Base-by-base conservation (phyloP, 2,329 filamentous ascomycete genomes). In the Fulvia fulva region DNA sequence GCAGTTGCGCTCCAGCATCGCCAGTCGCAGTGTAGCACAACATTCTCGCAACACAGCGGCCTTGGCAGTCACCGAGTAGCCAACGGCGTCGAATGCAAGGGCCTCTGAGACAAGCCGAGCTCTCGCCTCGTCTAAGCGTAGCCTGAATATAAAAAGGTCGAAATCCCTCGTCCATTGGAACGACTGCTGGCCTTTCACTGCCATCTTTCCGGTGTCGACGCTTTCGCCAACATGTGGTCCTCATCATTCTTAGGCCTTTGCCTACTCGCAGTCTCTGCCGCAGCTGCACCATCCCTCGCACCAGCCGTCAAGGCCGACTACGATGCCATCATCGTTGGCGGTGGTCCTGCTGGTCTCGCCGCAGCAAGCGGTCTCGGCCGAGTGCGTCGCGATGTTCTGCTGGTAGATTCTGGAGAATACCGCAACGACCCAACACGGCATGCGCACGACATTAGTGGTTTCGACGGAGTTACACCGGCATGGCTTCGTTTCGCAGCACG, bases 401-500 rank as follows among this genome's bases (percentile, higher is more conserved):
- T 68, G 28, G 58, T 68, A 51, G 61, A 61, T 28, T 57, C 62
- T 21, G 61, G 56, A 37, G 56, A 58, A 19, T 70, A 66, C 37
- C 63, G 67, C 21, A 70, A 70, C 46, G 59, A 65, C 21, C 61
- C 61, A 30, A 60, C 60, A n/a, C 30, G 61, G 53, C 41, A 63
- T 59, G 49, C 65, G 55, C 57, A 63, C 52, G 45, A 61, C 64
- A 25, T 63, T 62, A 11, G 59, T 56, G 32, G 60, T 59, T 61
- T 58, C 23, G 67, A 69, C 52, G 62, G 66, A 22, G 60, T 57
- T n/a, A 61, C 59, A n/a, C 67, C 68, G 19, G 61, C 58, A 51
- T 61, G 60, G 41, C 56, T 68, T 28, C 61, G 62, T 30, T 57
- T 55, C 30, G 57, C 57, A 22, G 64, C 59, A 12, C 54, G 59